Evolutionary conservation across 108 stramenopile genomes (phyloP).

Genomic region (Pseudonitzschia multiseries): DNA sequence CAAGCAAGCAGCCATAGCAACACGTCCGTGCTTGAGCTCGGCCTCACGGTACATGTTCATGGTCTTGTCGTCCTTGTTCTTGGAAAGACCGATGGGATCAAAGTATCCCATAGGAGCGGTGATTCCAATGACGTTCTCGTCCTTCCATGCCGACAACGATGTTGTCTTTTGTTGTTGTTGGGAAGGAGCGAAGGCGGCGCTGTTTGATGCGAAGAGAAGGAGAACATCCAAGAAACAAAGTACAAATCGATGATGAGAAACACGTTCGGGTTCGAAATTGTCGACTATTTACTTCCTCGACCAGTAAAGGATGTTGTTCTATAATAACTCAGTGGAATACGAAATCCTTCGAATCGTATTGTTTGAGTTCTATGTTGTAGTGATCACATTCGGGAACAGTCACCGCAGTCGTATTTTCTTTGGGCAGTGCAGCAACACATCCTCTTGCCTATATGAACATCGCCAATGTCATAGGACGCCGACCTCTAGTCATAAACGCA

Average conservation of each 20-base stretch:
- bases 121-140: conserved; percentile 73
- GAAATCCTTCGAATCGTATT: background rate
- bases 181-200: conserved; percentile 78
- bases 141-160: conserved; percentile 66
- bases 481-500: too few species aligned
- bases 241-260: background rate
- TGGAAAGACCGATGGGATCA: conserved; percentile 87
- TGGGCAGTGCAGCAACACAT: background rate
- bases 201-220: conserved; percentile 19
- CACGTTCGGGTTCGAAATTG: background rate
- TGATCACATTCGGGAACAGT: background rate
- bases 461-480: background rate
- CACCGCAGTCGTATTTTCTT: background rate
- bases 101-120: conserved; percentile 88
- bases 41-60: conserved; percentile 91
- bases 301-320: background rate
- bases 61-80: conserved; percentile 69
- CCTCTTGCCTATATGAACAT: background rate
- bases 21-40: conserved; percentile 96
- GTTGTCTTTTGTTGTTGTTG: conserved; percentile 37
- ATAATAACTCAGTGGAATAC: background rate
- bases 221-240: background rate
- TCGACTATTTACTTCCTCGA: background rate
- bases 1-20: conserved; percentile 95
- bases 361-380: background rate